phyloP scores from a whole-genome alignment of 805 yeast species.

The Teunomyces kruisii region DNA sequence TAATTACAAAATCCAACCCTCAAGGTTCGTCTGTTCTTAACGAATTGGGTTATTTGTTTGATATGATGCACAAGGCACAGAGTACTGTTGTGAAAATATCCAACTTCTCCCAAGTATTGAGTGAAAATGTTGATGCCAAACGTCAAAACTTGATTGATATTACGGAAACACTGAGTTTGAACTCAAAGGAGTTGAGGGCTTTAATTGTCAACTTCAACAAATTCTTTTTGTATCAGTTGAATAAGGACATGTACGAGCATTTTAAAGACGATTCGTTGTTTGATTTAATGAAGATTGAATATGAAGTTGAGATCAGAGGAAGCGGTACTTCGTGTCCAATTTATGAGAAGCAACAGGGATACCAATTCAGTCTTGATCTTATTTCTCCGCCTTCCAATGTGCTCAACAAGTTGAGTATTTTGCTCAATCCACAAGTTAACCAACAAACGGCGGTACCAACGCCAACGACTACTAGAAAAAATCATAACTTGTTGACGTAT shows the following conservation, averaged over 20 bases:
- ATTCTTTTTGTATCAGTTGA: conserved; percentile 54
- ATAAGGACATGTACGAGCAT: conserved; percentile 47
- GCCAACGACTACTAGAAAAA: conserved; percentile 13
- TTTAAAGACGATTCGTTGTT: conserved; percentile 21
- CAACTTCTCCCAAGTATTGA: conserved; percentile 58
- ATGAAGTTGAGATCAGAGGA: conserved; percentile 43
- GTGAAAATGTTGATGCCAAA: conserved; percentile 45
- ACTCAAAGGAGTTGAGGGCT: conserved; percentile 43
- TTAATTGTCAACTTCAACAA: conserved; percentile 56
- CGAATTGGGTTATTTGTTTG: conserved; percentile 86
- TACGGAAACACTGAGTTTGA: conserved; percentile 45
- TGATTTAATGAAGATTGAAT: conserved; percentile 41
- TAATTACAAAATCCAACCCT: conserved; percentile 26
- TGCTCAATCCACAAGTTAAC: conserved; percentile 12
- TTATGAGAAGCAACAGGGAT: conserved; percentile 31
- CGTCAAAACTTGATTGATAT: conserved; percentile 53
- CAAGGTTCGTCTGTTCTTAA: conserved; percentile 59
- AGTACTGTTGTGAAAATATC: conserved; percentile 74
- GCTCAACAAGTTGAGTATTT: conserved; percentile 21
- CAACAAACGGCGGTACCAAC: conserved; percentile 13
- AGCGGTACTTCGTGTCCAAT: conserved; percentile 35
- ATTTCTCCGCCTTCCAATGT: conserved; percentile 35
- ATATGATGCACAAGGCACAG: conserved; percentile 82
- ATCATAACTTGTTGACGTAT: conserved; percentile 41
- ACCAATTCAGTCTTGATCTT: conserved; percentile 44